phyloP scores from a whole-genome alignment of 1,139 yeast genomes.

The Yamadazyma oceani region DNA sequence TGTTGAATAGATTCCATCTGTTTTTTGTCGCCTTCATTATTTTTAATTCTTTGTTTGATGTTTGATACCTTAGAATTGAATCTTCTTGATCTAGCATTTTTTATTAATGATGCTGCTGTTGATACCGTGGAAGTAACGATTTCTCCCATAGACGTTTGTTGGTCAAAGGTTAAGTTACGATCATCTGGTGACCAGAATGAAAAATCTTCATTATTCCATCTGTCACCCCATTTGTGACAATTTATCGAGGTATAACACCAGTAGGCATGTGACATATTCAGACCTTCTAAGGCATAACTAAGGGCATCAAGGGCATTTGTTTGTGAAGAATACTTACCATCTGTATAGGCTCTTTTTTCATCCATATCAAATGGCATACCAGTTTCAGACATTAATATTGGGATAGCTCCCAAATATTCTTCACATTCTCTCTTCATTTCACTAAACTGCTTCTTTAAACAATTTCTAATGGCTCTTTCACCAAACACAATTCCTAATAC shows the following conservation, averaged over 20 bases:
- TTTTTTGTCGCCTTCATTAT: background rate
- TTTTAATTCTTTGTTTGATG: constrained; percentile 11
- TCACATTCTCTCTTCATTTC: constrained; percentile 65
- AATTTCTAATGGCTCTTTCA: constrained; percentile 71
- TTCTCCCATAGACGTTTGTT: constrained; percentile 12
- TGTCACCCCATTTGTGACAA: constrained; percentile 81
- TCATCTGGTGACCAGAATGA: constrained; percentile 83
- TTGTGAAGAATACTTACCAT: constrained; percentile 69
- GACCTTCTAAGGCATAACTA: constrained; percentile 72
- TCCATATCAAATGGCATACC: constrained; percentile 98
- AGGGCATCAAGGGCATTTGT: constrained; percentile 83
- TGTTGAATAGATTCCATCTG: constrained; percentile 7
- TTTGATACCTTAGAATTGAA: constrained; percentile 10
- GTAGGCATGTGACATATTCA: constrained; percentile 68
- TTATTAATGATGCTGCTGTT: constrained; percentile 14
- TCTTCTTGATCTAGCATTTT: constrained; percentile 11
- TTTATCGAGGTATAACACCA: constrained; percentile 84
- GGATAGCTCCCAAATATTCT: constrained; percentile 59
- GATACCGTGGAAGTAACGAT: constrained; percentile 15
- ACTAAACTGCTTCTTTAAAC: constrained; percentile 63
- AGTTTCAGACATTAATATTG: constrained; percentile 85
- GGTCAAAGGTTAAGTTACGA: constrained; percentile 25
- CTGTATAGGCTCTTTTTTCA: constrained; percentile 60
- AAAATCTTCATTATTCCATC: constrained; percentile 92
- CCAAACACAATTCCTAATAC: constrained; percentile 79